Percentiles rank a stretch among this genome's conserved stretches.
These are phyloP conservation scores for Leccinum uliginosum DNA, from an alignment of 768 basidiomycete species.

Conservation along the genomic window DNA sequence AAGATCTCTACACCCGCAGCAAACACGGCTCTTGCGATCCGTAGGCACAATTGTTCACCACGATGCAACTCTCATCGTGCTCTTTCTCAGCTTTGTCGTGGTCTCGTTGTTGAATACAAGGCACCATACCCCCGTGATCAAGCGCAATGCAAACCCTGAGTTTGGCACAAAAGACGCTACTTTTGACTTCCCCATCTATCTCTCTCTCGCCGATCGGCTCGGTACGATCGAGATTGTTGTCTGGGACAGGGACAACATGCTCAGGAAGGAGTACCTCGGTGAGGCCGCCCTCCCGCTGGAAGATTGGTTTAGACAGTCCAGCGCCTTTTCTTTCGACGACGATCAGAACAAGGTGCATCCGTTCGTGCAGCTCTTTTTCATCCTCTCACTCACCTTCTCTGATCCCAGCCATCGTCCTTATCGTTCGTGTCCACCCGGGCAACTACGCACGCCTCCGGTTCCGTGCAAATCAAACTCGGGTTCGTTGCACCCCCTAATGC, in stretches of 20 bases:
- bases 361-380: not conserved
- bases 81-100: constrained; percentile 56
- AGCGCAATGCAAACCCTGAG: constrained; percentile 64
- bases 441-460: constrained; percentile 44
- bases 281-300: constrained; percentile 76
- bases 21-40: constrained; percentile 72
- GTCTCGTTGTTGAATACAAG: constrained; percentile 56
- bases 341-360: constrained; percentile 61
- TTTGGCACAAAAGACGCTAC: constrained; percentile 70
- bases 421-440: constrained; percentile 47
- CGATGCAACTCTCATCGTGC: not conserved
- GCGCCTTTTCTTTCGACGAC: constrained; percentile 52
- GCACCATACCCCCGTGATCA: constrained; percentile 71
- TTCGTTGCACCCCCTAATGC: constrained; percentile 46
- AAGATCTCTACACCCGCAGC: constrained; percentile 57
- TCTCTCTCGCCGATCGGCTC: constrained; percentile 66
- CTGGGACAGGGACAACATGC: constrained; percentile 89
- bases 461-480: constrained; percentile 58
- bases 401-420: constrained; percentile 41
- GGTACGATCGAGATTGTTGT: constrained; percentile 80
- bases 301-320: constrained; percentile 64
- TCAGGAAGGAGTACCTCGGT: constrained; percentile 88
- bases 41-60: constrained; percentile 39
- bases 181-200: constrained; percentile 85
- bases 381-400: constrained; percentile 1